Conservation (phyloP, 169 alveolate genomes). For the Eimeria brunetti region DNA sequence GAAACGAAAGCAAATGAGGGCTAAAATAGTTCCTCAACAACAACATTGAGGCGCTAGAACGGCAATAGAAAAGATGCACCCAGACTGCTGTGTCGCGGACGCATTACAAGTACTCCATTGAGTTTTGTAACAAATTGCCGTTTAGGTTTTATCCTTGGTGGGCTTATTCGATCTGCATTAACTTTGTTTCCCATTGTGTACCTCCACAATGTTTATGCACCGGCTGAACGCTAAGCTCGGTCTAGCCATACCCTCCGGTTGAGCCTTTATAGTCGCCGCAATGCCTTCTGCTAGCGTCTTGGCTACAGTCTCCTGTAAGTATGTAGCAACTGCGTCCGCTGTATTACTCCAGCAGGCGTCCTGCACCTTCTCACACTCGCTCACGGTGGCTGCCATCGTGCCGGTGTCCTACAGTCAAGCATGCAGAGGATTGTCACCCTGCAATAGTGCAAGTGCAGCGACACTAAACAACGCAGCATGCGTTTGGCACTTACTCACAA, state of each 20-base stretch:
- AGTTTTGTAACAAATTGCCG: neutral
- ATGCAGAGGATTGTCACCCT: neutral
- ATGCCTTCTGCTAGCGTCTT: constrained; percentile 52
- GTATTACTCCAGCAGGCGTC: neutral
- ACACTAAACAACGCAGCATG: neutral
- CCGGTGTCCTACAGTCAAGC: neutral
- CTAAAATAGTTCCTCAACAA: neutral
- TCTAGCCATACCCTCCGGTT: constrained; percentile 29
- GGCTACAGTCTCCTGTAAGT: constrained; percentile 35
- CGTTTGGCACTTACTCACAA: no score
- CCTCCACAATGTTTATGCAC: neutral
- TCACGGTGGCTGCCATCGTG: neutral
- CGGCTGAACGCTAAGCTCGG: neutral
- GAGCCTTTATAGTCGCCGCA: constrained; percentile 41
- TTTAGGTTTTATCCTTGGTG: no score
- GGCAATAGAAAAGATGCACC: neutral
- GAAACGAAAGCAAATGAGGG: no score
- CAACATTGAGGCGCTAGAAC: neutral
- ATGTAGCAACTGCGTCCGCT: neutral
- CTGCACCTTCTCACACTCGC: neutral
- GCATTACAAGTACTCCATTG: neutral
- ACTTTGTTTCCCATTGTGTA: neutral
- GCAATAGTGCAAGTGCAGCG: neutral
- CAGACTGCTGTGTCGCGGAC: neutral
- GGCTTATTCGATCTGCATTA: neutral